These are phyloP conservation scores for Cryptococcus sp. DNA, from an alignment of 1,284 basidiomycete species.

Conservation along the genomic window DNA sequence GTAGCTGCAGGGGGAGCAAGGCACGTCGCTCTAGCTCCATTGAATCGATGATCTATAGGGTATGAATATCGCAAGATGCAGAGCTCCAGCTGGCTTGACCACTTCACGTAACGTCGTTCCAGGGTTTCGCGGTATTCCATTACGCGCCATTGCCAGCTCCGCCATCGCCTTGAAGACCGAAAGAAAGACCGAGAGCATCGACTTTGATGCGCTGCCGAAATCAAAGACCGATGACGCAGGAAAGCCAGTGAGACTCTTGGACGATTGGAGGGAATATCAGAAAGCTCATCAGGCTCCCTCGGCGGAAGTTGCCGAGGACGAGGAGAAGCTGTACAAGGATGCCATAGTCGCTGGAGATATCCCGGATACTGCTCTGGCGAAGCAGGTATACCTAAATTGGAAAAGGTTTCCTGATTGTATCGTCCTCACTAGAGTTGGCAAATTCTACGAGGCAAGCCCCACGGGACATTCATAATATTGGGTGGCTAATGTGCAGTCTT, in stretches of 20 bases:
- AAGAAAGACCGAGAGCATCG: too few species aligned
- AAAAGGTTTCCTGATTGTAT: constrained; percentile 79
- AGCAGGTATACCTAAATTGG: constrained; percentile 66
- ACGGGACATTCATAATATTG: constrained; percentile 1
- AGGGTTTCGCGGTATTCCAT: too few species aligned
- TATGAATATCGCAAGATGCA: constrained; percentile 1
- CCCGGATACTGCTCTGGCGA: constrained; percentile 55
- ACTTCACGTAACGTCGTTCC: not conserved
- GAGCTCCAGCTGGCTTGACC: too few species aligned
- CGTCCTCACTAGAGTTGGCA: constrained; percentile 82
- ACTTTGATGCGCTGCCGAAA: not conserved
- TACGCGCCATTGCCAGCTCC: too few species aligned
- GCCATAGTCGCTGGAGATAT: constrained; percentile 12
- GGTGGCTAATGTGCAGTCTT: constrained; percentile 58
- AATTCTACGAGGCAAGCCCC: constrained; percentile 79
- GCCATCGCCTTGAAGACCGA: too few species aligned
- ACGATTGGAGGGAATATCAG: not conserved
- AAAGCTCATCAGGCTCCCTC: not conserved
- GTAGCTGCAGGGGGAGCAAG: too few species aligned
- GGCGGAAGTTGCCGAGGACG: not conserved
- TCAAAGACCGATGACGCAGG: not conserved
- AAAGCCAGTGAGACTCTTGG: not conserved
- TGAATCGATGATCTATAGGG: not conserved
- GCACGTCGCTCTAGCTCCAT: too few species aligned
- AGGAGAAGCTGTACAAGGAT: constrained; percentile 2